phyloP scores from a whole-genome alignment of 23 red algal species.

The Porphyridium purpureum region DNA sequence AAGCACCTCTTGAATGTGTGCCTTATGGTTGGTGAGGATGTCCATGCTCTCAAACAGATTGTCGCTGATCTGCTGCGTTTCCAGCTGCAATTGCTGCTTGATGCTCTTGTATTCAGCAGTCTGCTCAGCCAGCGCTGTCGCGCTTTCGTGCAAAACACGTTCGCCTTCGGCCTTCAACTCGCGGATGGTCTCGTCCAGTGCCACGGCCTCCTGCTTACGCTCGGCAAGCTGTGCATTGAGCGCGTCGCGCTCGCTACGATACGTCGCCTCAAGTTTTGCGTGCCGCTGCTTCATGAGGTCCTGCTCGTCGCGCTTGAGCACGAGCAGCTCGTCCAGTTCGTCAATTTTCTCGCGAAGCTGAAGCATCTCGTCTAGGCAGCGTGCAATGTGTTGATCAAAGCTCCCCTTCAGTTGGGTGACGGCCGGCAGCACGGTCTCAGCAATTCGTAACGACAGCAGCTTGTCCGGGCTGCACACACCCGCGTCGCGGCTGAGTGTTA shows the following conservation, averaged over 20 bases:
- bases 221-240: too few relatives aligned
- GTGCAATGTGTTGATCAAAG: background rate
- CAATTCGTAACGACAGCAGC: too few relatives aligned
- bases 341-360: background rate
- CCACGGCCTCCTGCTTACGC: too few relatives aligned
- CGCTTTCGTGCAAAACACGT: too few relatives aligned
- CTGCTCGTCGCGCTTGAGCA: background rate
- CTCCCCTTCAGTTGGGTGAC: background rate
- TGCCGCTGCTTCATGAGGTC: background rate
- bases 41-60: background rate
- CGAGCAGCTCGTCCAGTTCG: background rate
- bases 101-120: too few relatives aligned
- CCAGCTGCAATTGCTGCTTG: too few relatives aligned
- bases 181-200: too few relatives aligned
- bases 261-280: too few relatives aligned
- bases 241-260: too few relatives aligned
- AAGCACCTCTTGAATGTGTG: background rate
- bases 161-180: too few relatives aligned
- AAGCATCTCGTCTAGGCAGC: background rate
- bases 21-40: background rate
- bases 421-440: background rate
- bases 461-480: background rate
- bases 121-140: too few relatives aligned
- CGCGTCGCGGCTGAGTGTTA: background rate
- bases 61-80: too few relatives aligned